Evolutionary conservation across 2,329 filamentous ascomycete species (phyloP).

Genomic region (Cordyceps cicadae): DNA sequence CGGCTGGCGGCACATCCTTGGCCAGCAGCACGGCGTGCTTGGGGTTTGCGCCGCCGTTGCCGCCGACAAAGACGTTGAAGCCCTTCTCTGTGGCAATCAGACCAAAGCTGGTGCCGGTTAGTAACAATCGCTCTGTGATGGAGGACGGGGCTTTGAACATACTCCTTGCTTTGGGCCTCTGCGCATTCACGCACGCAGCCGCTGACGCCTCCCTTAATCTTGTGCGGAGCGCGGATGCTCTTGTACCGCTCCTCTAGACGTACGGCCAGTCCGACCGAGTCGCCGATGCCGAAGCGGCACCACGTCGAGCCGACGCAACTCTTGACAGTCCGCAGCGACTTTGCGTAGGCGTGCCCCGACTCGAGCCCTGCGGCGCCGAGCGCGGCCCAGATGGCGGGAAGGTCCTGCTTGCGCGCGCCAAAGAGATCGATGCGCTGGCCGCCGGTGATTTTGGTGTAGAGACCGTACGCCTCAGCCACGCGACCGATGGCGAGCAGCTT

Average conservation of each 20-base stretch:
- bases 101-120: constrained; percentile 53
- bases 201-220: constrained; percentile 83
- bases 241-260: constrained; percentile 86
- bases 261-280: constrained; percentile 86
- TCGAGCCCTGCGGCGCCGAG: constrained; percentile 82
- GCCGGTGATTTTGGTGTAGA: constrained; percentile 90
- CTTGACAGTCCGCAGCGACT: constrained; percentile 82
- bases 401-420: constrained; percentile 78
- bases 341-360: constrained; percentile 84
- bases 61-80: constrained; percentile 86
- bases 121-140: background rate
- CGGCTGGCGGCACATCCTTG: constrained; percentile 75
- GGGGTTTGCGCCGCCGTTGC: constrained; percentile 82
- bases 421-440: constrained; percentile 92
- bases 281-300: constrained; percentile 83
- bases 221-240: constrained; percentile 80
- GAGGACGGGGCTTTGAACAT: constrained; percentile 22
- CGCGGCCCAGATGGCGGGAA: constrained; percentile 72
- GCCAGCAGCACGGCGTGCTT: constrained; percentile 74
- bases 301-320: constrained; percentile 86
- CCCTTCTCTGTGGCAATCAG: constrained; percentile 88
- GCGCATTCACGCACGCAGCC: constrained; percentile 91
- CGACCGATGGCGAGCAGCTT: constrained; percentile 76
- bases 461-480: constrained; percentile 72
- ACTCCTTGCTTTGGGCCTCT: constrained; percentile 89